A percentile compares a stretch with the other conserved stretches of the same genome.
Evolutionary conservation across 2,329 filamentous ascomycete genomes (phyloP).

Genomic region (Boeremia exigua): DNA sequence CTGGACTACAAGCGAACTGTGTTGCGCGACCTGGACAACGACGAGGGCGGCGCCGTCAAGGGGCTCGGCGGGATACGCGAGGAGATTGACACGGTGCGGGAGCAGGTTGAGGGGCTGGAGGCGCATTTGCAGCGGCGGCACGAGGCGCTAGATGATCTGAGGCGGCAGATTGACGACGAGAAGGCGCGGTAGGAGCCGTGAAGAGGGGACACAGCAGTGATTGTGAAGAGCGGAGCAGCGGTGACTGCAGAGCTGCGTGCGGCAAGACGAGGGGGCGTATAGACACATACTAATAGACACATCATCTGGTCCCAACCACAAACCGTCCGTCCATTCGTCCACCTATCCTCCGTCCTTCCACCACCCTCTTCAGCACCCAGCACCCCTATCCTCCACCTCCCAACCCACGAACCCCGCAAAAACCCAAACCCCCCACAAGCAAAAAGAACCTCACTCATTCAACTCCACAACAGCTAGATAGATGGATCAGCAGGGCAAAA

Average conservation of each 20-base stretch:
- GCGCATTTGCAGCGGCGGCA: conserved; percentile 78
- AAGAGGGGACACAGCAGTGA: not conserved
- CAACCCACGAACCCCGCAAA: not conserved
- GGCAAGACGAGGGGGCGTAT: too few relatives aligned
- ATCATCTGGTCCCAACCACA: too few relatives aligned
- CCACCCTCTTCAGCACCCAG: too few relatives aligned
- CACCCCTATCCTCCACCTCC: too few relatives aligned
- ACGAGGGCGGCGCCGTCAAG: conserved; percentile 66
- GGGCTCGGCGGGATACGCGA: conserved; percentile 79
- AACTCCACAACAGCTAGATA: too few relatives aligned
- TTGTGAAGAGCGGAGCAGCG: not conserved
- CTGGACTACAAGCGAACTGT: conserved; percentile 91
- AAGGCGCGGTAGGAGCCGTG: conserved; percentile 58
- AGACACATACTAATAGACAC: too few relatives aligned
- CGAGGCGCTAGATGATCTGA: conserved; percentile 75
- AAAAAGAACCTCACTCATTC: too few relatives aligned
- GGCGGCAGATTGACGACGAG: conserved; percentile 85
- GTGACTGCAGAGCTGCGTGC: too few relatives aligned
- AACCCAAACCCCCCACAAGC: too few relatives aligned
- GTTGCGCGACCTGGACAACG: conserved; percentile 76
- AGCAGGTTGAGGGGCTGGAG: conserved; percentile 92
- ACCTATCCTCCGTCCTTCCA: too few relatives aligned
- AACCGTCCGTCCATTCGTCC: too few relatives aligned
- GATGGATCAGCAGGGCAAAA: too few relatives aligned
- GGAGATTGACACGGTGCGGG: conserved; percentile 87